Evolutionary conservation across 2,329 filamentous ascomycete species (phyloP).

Genomic region (Rosellinia necatrix): DNA sequence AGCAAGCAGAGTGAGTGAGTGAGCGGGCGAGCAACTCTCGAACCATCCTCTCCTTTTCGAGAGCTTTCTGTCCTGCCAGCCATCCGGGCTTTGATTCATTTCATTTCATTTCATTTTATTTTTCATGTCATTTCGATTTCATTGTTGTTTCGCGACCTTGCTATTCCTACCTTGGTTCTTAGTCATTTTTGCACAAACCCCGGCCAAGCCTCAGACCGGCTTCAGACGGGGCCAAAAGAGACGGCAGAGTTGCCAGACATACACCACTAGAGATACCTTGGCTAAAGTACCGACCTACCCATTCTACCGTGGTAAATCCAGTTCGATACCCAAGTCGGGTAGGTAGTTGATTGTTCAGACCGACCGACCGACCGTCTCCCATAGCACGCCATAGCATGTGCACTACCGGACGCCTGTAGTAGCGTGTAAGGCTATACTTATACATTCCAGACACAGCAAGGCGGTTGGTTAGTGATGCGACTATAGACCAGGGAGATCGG

Average conservation of each 20-base stretch:
- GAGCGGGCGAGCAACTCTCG: conserved; percentile 8
- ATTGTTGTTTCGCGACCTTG: conserved; percentile 12
- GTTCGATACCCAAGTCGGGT: conserved; percentile 12
- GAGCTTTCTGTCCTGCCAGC: neutral
- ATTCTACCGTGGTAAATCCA: too few species aligned
- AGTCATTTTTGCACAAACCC: neutral
- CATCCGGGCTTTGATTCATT: neutral
- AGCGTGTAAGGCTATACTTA: conserved; percentile 5
- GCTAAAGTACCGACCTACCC: too few species aligned
- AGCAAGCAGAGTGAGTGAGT: too few species aligned
- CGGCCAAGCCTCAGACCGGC: too few species aligned
- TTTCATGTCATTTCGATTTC: conserved; percentile 9
- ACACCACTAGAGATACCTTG: too few species aligned
- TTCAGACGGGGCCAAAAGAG: neutral
- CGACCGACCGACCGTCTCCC: too few species aligned
- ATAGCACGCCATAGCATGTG: too few species aligned
- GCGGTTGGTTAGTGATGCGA: conserved; percentile 18
- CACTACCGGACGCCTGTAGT: too few species aligned
- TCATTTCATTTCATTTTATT: conserved; percentile 10
- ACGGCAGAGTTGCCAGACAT: neutral
- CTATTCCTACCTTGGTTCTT: conserved; percentile 18
- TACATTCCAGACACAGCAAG: conserved; percentile 12
- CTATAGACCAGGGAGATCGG: conserved; percentile 18
- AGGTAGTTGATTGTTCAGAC: too few species aligned
- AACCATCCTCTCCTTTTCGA: conserved; percentile 26